Evolutionary conservation across 2,329 filamentous ascomycete species (phyloP).

Genomic region (Xylariaceae sp.): DNA sequence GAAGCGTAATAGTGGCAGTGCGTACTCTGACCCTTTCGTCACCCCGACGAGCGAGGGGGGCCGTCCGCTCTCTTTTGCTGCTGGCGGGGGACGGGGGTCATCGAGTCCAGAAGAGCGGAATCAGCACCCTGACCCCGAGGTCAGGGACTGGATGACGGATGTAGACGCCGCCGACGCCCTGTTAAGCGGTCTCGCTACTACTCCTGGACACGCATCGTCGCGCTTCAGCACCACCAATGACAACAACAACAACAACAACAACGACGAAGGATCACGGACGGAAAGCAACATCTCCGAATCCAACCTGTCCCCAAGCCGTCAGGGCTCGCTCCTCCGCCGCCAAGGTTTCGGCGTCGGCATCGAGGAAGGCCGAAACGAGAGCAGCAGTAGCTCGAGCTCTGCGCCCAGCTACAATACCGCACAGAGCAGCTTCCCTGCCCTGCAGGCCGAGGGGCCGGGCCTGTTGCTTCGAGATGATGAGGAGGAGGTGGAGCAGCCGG

Average conservation of each 20-base stretch:
- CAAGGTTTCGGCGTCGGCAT: constrained; percentile 30
- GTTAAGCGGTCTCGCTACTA: too few species aligned
- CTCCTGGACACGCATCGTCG: too few species aligned
- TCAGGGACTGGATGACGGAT: constrained; percentile 53
- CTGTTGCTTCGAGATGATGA: constrained; percentile 33
- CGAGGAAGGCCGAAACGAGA: constrained; percentile 28
- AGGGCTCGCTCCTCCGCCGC: constrained; percentile 33
- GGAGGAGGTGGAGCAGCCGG: constrained; percentile 32
- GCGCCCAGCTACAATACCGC: constrained; percentile 47
- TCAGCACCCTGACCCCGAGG: constrained; percentile 41
- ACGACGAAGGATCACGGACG: constrained; percentile 46
- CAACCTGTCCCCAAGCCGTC: constrained; percentile 32
- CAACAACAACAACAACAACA: too few species aligned
- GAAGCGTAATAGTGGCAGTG: constrained; percentile 19
- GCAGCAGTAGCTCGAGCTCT: constrained; percentile 34
- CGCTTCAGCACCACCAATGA: too few species aligned
- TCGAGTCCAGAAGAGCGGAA: constrained; percentile 38
- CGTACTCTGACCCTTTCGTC: constrained; percentile 44
- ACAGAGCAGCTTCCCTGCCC: constrained; percentile 44
- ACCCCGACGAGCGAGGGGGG: constrained; percentile 36
- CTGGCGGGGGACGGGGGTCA: constrained; percentile 32
- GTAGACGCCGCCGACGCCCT: constrained; percentile 50
- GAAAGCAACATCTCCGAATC: constrained; percentile 54
- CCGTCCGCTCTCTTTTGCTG: constrained; percentile 23
- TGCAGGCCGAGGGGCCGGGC: constrained; percentile 50